Evolutionary conservation across 352 stramenopile genomes (phyloP).

Genomic region (Phytophthora cajani): DNA sequence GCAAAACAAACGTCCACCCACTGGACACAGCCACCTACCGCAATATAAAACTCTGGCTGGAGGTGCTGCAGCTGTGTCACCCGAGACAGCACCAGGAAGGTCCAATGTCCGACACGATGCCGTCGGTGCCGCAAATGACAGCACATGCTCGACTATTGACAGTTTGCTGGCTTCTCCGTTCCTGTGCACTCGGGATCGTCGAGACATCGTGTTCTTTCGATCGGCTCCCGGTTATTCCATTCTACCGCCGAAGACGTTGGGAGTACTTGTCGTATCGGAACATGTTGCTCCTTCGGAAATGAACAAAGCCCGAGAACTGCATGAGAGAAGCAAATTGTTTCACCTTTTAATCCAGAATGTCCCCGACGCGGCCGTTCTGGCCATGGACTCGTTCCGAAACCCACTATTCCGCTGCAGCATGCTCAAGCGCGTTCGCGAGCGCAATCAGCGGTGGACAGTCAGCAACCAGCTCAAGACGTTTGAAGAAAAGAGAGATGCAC

Average conservation of each 20-base stretch:
- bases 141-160: constrained; percentile 52
- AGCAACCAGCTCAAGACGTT: constrained; percentile 50
- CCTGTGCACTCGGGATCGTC: constrained; percentile 59
- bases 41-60: constrained; percentile 26
- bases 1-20: constrained; percentile 22
- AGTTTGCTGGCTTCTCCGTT: constrained; percentile 54
- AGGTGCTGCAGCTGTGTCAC: constrained; percentile 24
- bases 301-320: constrained; percentile 51
- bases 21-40: constrained; percentile 17
- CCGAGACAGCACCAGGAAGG: constrained; percentile 17
- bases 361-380: constrained; percentile 58
- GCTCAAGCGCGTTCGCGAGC: constrained; percentile 50
- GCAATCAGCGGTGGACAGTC: constrained; percentile 73
- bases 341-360: constrained; percentile 81
- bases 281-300: constrained; percentile 64
- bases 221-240: constrained; percentile 66
- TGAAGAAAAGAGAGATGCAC: constrained; percentile 50
- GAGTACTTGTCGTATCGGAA: constrained; percentile 65
- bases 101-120: constrained; percentile 25
- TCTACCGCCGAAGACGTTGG: constrained; percentile 64
- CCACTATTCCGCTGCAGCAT: constrained; percentile 78
- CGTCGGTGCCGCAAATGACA: constrained; percentile 25
- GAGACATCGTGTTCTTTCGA: constrained; percentile 76
- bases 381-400: constrained; percentile 76
- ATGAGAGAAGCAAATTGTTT: constrained; percentile 73